Evolutionary conservation across 768 basidiomycete species (phyloP).

Genomic region (Boletales sp.): DNA sequence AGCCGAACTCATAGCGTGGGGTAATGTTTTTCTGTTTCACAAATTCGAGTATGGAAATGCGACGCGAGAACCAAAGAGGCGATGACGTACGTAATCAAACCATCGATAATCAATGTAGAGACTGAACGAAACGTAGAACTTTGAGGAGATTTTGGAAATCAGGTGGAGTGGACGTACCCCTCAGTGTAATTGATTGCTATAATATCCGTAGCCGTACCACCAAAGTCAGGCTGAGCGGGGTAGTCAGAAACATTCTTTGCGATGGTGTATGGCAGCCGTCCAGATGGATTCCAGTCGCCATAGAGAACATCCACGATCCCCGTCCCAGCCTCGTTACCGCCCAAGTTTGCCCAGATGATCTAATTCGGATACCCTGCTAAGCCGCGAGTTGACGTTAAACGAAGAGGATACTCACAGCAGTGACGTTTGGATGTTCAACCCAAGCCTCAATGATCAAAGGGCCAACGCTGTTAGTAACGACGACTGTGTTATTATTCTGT

Average conservation of each 20-base stretch:
- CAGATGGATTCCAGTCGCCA: slow-evolving; percentile 73
- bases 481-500: slow-evolving; percentile 73
- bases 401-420: slow-evolving; percentile 43
- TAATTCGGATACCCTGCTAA: slow-evolving; percentile 19
- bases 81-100: slow-evolving; percentile 57
- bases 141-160: too few species aligned
- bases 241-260: slow-evolving; percentile 56
- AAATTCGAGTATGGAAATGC: neutral
- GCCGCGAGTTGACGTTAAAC: neutral
- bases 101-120: slow-evolving; percentile 70
- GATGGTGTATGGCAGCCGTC: slow-evolving; percentile 70
- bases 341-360: slow-evolving; percentile 48
- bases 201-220: slow-evolving; percentile 26
- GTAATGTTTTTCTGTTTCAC: slow-evolving; percentile 54
- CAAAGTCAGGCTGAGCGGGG: slow-evolving; percentile 36
- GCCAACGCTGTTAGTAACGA: slow-evolving; percentile 79
- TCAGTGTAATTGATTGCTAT: slow-evolving; percentile 63
- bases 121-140: slow-evolving; percentile 18
- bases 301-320: slow-evolving; percentile 75
- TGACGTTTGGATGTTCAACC: slow-evolving; percentile 73
- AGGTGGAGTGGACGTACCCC: slow-evolving; percentile 14
- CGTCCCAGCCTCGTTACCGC: slow-evolving; percentile 78
- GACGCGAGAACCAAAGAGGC: too few species aligned
- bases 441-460: slow-evolving; percentile 64
- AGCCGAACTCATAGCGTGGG: slow-evolving; percentile 88